These are phyloP conservation scores for Protomyces lactucae-debilis DNA, from an alignment of 1,139 yeast genomes.

Conservation along the genomic window DNA sequence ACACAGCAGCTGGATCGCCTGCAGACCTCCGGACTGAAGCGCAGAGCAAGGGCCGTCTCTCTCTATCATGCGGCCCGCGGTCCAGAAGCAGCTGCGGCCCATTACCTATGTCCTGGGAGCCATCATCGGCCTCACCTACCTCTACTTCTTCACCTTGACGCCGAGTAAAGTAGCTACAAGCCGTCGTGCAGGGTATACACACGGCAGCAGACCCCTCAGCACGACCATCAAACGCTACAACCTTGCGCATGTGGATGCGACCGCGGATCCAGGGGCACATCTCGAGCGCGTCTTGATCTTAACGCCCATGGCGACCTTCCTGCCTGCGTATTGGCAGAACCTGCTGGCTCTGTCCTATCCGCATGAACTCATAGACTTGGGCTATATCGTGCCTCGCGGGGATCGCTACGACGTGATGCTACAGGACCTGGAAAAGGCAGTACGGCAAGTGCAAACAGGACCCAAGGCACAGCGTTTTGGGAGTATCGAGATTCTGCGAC, in stretches of 20 bases:
- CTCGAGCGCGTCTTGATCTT: slow-evolving; percentile 75
- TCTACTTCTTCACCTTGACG: slow-evolving; percentile 21
- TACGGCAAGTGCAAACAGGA: slow-evolving; percentile 61
- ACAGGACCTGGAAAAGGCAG: slow-evolving; percentile 62
- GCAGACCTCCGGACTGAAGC: no score
- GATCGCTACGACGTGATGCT: slow-evolving; percentile 75
- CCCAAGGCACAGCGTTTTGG: slow-evolving; percentile 59
- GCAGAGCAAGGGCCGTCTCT: background rate
- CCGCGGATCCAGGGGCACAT: slow-evolving; percentile 40
- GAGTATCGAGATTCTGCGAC: slow-evolving; percentile 80
- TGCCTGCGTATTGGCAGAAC: slow-evolving; percentile 83
- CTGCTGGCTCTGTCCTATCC: slow-evolving; percentile 71
- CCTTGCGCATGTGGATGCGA: slow-evolving; percentile 16
- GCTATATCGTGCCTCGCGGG: slow-evolving; percentile 82
- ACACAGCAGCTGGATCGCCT: no score
- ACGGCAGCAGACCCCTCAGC: slow-evolving; percentile 1
- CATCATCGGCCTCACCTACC: slow-evolving; percentile 5
- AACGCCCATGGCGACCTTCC: slow-evolving; percentile 84
- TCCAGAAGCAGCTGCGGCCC: slow-evolving; percentile 13
- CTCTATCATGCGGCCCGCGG: background rate
- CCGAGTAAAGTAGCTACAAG: background rate
- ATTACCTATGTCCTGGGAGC: slow-evolving; percentile 4
- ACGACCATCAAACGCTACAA: slow-evolving; percentile 16
- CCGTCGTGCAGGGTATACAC: slow-evolving; percentile 4
- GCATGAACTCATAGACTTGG: slow-evolving; percentile 75